Conservation (phyloP, 768 basidiomycete genomes). For the Podaxis rugospora region DNA sequence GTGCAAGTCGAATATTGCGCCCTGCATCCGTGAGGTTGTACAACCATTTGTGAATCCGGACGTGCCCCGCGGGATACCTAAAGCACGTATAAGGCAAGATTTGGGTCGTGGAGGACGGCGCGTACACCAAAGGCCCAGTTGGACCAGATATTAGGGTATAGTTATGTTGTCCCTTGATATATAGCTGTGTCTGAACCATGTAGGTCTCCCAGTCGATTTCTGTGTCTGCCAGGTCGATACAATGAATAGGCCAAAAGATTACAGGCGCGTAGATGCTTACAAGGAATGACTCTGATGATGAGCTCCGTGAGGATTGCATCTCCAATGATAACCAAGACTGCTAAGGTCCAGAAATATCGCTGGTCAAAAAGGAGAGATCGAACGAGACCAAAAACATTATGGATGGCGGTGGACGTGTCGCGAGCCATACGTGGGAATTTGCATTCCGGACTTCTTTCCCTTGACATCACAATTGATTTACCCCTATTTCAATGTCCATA, state of each 20-base stretch:
- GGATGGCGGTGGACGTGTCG: slow-evolving; percentile 13
- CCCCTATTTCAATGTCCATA: neutral
- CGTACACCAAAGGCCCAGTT: slow-evolving; percentile 90
- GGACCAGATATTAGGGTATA: slow-evolving; percentile 83
- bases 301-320: slow-evolving; percentile 78
- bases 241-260: slow-evolving; percentile 15
- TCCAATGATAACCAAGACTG: slow-evolving; percentile 59
- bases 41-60: slow-evolving; percentile 75
- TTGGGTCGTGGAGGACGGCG: slow-evolving; percentile 5
- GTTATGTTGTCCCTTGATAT: slow-evolving; percentile 76
- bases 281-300: slow-evolving; percentile 78
- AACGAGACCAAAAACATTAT: slow-evolving; percentile 19
- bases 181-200: slow-evolving; percentile 80
- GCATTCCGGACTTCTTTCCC: neutral
- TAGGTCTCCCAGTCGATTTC: slow-evolving; percentile 99
- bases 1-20: slow-evolving; percentile 55
- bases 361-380: slow-evolving; percentile 45
- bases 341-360: slow-evolving; percentile 63
- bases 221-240: slow-evolving; percentile 58
- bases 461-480: neutral
- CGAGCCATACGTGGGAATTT: slow-evolving; percentile 12
- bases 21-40: slow-evolving; percentile 61
- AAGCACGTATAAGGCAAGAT: neutral
- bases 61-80: slow-evolving; percentile 94
- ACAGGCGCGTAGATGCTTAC: slow-evolving; percentile 42